Conservation (phyloP, 2,329 filamentous ascomycete genomes). For the Dichotomopilus funicola region DNA sequence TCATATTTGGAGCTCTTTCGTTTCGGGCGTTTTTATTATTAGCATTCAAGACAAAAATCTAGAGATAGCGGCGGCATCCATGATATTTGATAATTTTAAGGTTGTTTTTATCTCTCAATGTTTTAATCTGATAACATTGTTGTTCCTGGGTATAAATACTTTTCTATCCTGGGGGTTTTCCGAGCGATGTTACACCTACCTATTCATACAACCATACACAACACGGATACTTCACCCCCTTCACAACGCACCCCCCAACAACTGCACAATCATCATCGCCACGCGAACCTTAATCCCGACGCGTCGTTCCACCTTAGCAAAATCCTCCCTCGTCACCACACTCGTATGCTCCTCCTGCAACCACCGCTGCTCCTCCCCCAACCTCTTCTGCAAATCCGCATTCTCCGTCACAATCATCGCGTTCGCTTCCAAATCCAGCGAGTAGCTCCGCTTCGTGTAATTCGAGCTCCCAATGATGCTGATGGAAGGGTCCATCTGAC, state of each 20-base stretch:
- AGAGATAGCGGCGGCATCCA: too few species aligned
- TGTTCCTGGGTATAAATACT: conserved; percentile 14
- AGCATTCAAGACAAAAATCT: too few species aligned
- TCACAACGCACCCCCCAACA: conserved; percentile 80
- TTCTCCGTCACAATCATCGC: conserved; percentile 79
- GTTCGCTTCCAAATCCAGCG: conserved; percentile 84
- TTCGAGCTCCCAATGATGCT: conserved; percentile 88
- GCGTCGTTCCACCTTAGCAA: conserved; percentile 72
- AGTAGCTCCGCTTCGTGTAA: conserved; percentile 91
- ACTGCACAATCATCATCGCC: conserved; percentile 88
- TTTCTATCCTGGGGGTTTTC: not conserved
- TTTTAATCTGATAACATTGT: conserved; percentile 2
- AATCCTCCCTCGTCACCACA: conserved; percentile 66
- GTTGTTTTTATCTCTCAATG: too few species aligned
- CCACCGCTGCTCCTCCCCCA: conserved; percentile 77
- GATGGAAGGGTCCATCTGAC: conserved; percentile 61
- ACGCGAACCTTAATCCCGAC: conserved; percentile 79
- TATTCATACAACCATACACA: not conserved
- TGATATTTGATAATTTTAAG: too few species aligned
- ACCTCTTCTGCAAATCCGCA: conserved; percentile 58
- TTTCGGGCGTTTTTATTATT: too few species aligned
- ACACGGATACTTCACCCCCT: not conserved
- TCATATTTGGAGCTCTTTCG: too few species aligned
- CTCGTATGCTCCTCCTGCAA: conserved; percentile 69
- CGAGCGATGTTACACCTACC: not conserved